Percentiles rank a stretch among this genome's conserved stretches.
These are phyloP conservation scores for Candida germanica DNA, from an alignment of 805 yeast genomes.

Conservation along the genomic window DNA sequence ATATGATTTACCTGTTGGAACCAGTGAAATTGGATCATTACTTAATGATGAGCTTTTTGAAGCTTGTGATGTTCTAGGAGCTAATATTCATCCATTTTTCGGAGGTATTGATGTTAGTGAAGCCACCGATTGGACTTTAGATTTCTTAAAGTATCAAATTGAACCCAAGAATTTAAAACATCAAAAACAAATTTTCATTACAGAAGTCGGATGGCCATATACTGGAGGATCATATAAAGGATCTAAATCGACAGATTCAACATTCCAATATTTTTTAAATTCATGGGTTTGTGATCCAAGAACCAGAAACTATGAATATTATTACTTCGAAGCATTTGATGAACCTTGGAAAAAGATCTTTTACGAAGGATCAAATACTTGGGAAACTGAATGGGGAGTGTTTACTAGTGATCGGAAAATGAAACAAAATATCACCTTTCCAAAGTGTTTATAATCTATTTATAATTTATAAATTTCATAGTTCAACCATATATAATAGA, in stretches of 20 bases:
- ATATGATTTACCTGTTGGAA: conserved; percentile 53
- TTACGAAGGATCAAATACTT: conserved; percentile 43
- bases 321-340: conserved; percentile 67
- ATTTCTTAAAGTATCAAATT: conserved; percentile 43
- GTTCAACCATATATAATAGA: conserved; percentile 83
- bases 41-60: conserved; percentile 37
- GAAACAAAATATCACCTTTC: conserved; percentile 42
- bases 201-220: conserved; percentile 76
- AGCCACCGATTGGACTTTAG: conserved; percentile 53
- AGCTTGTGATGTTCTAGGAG: conserved; percentile 56
- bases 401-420: conserved; percentile 48
- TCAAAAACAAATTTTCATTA: conserved; percentile 38
- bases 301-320: conserved; percentile 42
- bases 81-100: conserved; percentile 67
- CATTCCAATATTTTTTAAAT: conserved; percentile 47
- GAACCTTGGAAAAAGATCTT: conserved; percentile 66
- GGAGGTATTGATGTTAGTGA: conserved; percentile 49
- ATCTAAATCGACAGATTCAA: conserved; percentile 45
- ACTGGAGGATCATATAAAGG: conserved; percentile 49
- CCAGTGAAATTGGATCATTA: conserved; percentile 55
- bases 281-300: conserved; percentile 50
- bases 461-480: conserved; percentile 36
- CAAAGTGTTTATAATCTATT: conserved; percentile 22
- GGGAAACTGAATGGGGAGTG: conserved; percentile 77
- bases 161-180: conserved; percentile 31